Percentiles rank a stretch among this genome's conserved stretches.
These are phyloP conservation scores for Metschnikowia lochheadii DNA, from an alignment of 805 yeast genomes.

Conservation along the genomic window DNA sequence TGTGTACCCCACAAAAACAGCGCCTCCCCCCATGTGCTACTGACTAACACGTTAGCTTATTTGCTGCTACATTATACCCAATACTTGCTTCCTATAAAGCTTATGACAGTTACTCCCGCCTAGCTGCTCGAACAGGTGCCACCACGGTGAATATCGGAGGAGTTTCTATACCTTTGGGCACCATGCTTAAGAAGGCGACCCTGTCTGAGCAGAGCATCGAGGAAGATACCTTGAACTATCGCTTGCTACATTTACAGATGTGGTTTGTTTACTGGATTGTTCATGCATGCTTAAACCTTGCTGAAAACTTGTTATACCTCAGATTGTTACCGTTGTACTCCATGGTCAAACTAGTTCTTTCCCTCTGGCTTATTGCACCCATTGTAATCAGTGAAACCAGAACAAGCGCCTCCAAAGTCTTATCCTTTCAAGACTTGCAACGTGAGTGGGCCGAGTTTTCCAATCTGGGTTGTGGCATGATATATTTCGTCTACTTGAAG, in stretches of 20 bases:
- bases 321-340: conserved; percentile 22
- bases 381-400: conserved; percentile 45
- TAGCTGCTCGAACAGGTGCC: conserved; percentile 27
- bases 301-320: conserved; percentile 43
- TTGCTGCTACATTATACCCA: conserved; percentile 52
- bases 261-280: conserved; percentile 64
- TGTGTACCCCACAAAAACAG: conserved; percentile 4
- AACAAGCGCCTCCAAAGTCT: conserved; percentile 7
- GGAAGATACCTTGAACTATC: conserved; percentile 20
- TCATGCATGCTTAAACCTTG: conserved; percentile 39
- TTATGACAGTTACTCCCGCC: conserved; percentile 38
- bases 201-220: conserved; percentile 12
- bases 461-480: conserved; percentile 30
- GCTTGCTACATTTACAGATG: conserved; percentile 32
- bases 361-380: conserved; percentile 45
- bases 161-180: conserved; percentile 36
- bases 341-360: conserved; percentile 52
- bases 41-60: conserved; percentile 13
- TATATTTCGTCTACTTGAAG: conserved; percentile 24
- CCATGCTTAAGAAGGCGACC: conserved; percentile 30
- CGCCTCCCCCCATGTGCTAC: not conserved
- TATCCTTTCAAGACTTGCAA: conserved; percentile 15
- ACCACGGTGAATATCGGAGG: conserved; percentile 34
- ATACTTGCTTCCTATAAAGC: conserved; percentile 58
- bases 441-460: conserved; percentile 28